A percentile compares a stretch with the other conserved stretches of the same genome.
Conservation (phyloP, 495 filamentous ascomycete genomes). For the Penicillium manginii region DNA sequence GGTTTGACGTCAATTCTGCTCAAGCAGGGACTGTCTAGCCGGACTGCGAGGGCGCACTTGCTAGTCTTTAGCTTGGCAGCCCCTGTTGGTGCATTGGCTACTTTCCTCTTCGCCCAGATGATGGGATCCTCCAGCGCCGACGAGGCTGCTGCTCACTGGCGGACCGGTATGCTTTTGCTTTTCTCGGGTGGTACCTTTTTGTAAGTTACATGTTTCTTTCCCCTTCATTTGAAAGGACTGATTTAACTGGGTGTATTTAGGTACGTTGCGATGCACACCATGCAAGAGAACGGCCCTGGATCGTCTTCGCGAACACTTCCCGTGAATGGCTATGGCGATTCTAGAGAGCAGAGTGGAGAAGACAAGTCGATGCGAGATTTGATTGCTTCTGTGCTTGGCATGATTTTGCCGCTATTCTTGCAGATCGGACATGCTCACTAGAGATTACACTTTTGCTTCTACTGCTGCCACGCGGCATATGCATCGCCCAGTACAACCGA, state of each 20-base stretch:
- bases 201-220: slow-evolving; percentile 54
- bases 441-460: slow-evolving; percentile 21
- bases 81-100: slow-evolving; percentile 80
- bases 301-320: slow-evolving; percentile 53
- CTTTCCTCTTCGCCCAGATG: slow-evolving; percentile 76
- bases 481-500: background rate
- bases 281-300: slow-evolving; percentile 75
- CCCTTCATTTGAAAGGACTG: background rate
- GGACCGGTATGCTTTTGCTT: slow-evolving; percentile 87
- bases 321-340: slow-evolving; percentile 70
- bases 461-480: background rate
- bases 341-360: slow-evolving; percentile 42
- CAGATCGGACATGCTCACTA: slow-evolving; percentile 89
- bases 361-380: slow-evolving; percentile 58
- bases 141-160: slow-evolving; percentile 68
- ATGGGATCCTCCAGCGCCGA: slow-evolving; percentile 58
- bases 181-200: slow-evolving; percentile 96
- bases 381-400: slow-evolving; percentile 78
- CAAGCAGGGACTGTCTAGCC: slow-evolving; percentile 85
- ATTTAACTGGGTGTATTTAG: slow-evolving; percentile 45
- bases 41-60: slow-evolving; percentile 81
- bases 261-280: slow-evolving; percentile 98
- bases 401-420: slow-evolving; percentile 86
- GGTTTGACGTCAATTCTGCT: slow-evolving; percentile 87
- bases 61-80: slow-evolving; percentile 91